These are phyloP conservation scores for Fusarium nelsonii DNA, from an alignment of 2,329 filamentous ascomycete species.

Conservation along the genomic window DNA sequence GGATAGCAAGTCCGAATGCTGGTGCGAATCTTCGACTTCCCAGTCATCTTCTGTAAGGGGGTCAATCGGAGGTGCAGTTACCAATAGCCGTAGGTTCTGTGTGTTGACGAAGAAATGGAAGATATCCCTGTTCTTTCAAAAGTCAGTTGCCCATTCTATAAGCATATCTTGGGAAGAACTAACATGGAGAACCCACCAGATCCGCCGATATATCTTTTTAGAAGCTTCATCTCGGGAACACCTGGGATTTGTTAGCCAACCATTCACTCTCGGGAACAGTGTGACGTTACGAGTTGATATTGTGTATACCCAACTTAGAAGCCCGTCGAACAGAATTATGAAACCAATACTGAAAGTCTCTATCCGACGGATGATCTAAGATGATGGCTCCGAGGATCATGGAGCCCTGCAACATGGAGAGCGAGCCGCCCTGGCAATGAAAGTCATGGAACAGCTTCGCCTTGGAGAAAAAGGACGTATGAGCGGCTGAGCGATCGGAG, in stretches of 20 bases:
- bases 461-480: slow-evolving; percentile 31
- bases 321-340: slow-evolving; percentile 34
- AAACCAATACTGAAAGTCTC: slow-evolving; percentile 41
- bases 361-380: slow-evolving; percentile 27
- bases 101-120: slow-evolving; percentile 32
- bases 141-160: rapidly evolving
- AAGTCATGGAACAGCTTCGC: slow-evolving; percentile 40
- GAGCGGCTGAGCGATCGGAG: slow-evolving; percentile 12
- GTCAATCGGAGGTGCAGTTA: background rate
- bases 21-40: slow-evolving; percentile 14
- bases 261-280: too few species aligned
- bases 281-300: slow-evolving; percentile 1
- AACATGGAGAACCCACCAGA: slow-evolving; percentile 41
- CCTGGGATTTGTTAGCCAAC: background rate
- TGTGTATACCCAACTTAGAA: slow-evolving; percentile 11
- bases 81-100: background rate
- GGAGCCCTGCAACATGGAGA: slow-evolving; percentile 30
- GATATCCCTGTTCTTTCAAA: slow-evolving; percentile 2
- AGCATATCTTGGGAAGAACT: background rate
- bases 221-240: slow-evolving; percentile 1
- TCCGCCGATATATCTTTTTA: slow-evolving; percentile 17
- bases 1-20: background rate
- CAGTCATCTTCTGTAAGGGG: slow-evolving; percentile 22
- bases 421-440: slow-evolving; percentile 8
- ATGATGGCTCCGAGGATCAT: slow-evolving; percentile 24